Evolutionary conservation across 2,329 filamentous ascomycete genomes (phyloP).

Genomic region (Rutstroemia sp.): DNA sequence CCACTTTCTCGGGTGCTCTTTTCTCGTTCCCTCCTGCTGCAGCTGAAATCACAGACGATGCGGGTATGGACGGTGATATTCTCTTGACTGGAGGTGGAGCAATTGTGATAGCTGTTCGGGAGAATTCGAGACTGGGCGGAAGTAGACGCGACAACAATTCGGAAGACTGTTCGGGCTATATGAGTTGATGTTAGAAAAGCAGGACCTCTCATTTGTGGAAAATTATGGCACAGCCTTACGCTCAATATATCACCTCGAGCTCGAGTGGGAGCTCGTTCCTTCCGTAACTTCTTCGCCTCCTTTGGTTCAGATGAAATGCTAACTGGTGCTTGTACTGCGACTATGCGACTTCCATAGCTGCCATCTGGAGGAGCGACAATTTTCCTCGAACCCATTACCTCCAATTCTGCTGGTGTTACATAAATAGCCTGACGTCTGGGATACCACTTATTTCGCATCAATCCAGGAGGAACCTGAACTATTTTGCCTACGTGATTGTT

Average conservation of each 20-base stretch:
- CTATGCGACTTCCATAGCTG: slow-evolving; percentile 28
- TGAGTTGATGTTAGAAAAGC: slow-evolving; percentile 9
- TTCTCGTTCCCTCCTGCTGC: slow-evolving; percentile 30
- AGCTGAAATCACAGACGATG: slow-evolving; percentile 21
- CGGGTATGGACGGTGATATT: slow-evolving; percentile 24
- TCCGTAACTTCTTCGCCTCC: neutral
- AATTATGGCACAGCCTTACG: slow-evolving; percentile 15
- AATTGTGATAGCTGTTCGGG: slow-evolving; percentile 19
- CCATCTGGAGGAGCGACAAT: slow-evolving; percentile 30
- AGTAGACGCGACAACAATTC: slow-evolving; percentile 20
- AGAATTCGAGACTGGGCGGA: slow-evolving; percentile 25
- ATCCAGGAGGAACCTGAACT: slow-evolving; percentile 41
- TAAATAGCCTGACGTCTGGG: slow-evolving; percentile 44
- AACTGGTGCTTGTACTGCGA: slow-evolving; percentile 32
- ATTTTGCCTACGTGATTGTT: slow-evolving; percentile 37
- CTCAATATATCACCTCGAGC: slow-evolving; percentile 21
- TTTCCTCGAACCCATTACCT: slow-evolving; percentile 32
- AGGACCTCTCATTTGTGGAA: slow-evolving; percentile 1
- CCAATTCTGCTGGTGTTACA: slow-evolving; percentile 37
- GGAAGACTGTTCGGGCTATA: slow-evolving; percentile 22
- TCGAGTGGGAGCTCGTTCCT: neutral
- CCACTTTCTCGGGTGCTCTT: slow-evolving; percentile 20
- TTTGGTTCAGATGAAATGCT: neutral
- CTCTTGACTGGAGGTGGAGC: slow-evolving; percentile 34
- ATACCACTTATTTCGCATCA: slow-evolving; percentile 49